A percentile compares a stretch with the other conserved stretches of the same genome.
phyloP scores from a whole-genome alignment of 1,284 basidiomycete species.

The Cryptococcus sp. region DNA sequence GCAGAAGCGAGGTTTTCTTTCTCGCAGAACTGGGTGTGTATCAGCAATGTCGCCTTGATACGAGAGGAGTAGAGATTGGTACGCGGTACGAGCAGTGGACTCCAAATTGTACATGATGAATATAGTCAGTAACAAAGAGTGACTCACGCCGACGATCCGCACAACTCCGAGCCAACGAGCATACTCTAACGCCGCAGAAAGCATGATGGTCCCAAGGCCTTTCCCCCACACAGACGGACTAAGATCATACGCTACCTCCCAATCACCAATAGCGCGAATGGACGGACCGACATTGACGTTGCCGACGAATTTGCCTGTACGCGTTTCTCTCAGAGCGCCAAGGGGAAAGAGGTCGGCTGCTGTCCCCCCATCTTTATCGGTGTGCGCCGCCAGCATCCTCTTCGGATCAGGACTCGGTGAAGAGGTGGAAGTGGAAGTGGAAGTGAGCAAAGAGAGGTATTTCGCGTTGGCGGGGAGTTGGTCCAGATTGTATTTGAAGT shows the following conservation, averaged over 20 bases:
- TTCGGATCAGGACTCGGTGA: neutral
- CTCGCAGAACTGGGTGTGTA: constrained; percentile 13
- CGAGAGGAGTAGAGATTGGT: neutral
- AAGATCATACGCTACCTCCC: constrained; percentile 20
- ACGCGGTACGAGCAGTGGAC: neutral
- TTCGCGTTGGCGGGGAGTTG: neutral
- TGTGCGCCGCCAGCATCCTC: neutral
- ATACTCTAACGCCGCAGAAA: constrained; percentile 3
- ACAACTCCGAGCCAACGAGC: constrained; percentile 7
- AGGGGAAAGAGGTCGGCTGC: constrained; percentile 1
- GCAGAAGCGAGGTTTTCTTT: constrained; percentile 8
- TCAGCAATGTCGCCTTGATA: neutral
- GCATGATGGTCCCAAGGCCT: constrained; percentile 17
- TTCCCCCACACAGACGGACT: constrained; percentile 9
- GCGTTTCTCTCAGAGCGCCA: constrained; percentile 1
- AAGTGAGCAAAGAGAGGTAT: neutral
- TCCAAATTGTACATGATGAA: neutral
- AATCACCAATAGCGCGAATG: constrained; percentile 3
- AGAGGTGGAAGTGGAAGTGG: neutral
- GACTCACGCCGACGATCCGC: constrained; percentile 17
- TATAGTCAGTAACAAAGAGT: neutral
- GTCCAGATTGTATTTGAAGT: neutral
- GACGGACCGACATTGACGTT: constrained; percentile 5
- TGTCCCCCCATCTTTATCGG: neutral
- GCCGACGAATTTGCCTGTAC: constrained; percentile 9